Conservation (phyloP, 768 basidiomycete genomes). For the Naganishia onofrii region DNA sequence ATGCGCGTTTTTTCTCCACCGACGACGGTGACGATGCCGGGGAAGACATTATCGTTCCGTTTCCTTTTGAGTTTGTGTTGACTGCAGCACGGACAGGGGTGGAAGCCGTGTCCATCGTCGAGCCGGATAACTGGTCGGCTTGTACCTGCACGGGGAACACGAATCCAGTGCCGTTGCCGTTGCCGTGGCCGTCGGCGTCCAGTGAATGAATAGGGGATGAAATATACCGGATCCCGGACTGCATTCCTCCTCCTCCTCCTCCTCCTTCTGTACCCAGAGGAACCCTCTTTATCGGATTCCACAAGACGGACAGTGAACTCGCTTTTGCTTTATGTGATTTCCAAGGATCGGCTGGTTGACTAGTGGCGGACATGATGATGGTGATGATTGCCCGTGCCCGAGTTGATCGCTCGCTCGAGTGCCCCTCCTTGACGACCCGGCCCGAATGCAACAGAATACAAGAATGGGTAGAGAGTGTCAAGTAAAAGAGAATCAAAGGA, state of each 20-base stretch:
- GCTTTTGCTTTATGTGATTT: constrained; percentile 11
- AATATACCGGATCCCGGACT: constrained; percentile 1
- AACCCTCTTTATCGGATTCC: constrained; percentile 10
- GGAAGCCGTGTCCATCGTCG: not conserved
- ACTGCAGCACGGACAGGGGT: no score
- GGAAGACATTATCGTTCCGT: no score
- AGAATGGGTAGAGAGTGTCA: no score
- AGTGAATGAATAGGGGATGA: not conserved
- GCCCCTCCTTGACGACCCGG: no score
- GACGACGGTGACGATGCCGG: not conserved
- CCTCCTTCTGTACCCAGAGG: not conserved
- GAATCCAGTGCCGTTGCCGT: not conserved
- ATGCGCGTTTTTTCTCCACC: not conserved
- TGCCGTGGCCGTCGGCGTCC: no score
- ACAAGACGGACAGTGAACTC: constrained; percentile 7
- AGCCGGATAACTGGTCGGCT: not conserved
- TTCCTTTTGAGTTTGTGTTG: no score
- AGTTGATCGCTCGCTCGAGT: no score
- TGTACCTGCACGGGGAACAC: not conserved
- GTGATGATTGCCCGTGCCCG: no score
- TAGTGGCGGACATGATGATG: not conserved
- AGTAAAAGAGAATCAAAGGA: no score
- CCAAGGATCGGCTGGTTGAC: not conserved
- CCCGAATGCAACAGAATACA: no score
- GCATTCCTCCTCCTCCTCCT: not conserved